Evolutionary conservation across 2,329 filamentous ascomycete species (phyloP).

Genomic region (Emmonsiellopsis sp.): DNA sequence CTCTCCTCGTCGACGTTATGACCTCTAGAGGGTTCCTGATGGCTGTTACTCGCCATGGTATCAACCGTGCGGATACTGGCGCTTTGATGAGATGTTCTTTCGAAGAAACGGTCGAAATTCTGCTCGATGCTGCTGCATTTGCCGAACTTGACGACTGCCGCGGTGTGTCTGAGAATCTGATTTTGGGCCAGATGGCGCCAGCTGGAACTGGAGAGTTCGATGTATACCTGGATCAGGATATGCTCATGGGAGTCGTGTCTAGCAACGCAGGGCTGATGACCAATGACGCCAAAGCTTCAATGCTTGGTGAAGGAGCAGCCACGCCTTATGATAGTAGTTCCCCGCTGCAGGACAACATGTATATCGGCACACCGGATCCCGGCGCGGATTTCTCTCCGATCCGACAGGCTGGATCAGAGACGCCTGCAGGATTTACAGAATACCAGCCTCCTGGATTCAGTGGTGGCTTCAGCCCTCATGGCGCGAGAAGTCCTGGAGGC

Average conservation of each 20-base stretch:
- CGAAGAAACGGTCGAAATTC: conserved; percentile 97
- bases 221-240: conserved; percentile 82
- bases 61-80: conserved; percentile 95
- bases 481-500: conserved; percentile 54
- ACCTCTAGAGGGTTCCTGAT: conserved; percentile 89
- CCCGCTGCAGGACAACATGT: conserved; percentile 50
- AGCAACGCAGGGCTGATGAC: conserved; percentile 83
- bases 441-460: conserved; percentile 61
- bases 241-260: conserved; percentile 89
- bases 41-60: conserved; percentile 94
- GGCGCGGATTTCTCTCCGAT: conserved; percentile 63
- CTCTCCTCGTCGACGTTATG: conserved; percentile 94
- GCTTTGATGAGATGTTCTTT: conserved; percentile 99
- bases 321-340: conserved; percentile 81
- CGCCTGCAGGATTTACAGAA: conserved; percentile 47
- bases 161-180: conserved; percentile 97
- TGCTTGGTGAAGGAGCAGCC: conserved; percentile 67
- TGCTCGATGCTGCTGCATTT: conserved; percentile 86
- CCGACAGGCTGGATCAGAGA: conserved; percentile 56
- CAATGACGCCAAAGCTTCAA: conserved; percentile 64
- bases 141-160: conserved; percentile 96
- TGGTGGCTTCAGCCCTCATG: conserved; percentile 58
- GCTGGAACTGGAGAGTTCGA: conserved; percentile 97
- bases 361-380: conserved; percentile 53
- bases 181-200: conserved; percentile 92